Evolutionary conservation across 2,329 filamentous ascomycete genomes (phyloP).

Genomic region (Fusarium concolor): DNA sequence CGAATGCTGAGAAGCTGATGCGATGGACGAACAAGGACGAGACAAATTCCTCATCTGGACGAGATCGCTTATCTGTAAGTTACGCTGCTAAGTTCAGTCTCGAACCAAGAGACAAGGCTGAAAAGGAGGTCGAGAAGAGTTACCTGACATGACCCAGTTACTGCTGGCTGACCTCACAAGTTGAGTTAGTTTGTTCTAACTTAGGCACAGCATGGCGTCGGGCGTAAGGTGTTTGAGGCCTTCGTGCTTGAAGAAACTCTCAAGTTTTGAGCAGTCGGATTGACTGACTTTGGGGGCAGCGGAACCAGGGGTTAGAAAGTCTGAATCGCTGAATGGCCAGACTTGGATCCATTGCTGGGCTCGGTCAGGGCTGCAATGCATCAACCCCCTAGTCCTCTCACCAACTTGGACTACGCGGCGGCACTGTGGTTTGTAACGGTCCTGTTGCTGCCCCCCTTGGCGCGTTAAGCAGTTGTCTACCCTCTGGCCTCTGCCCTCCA

Average conservation of each 20-base stretch:
- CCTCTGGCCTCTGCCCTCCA: not conserved
- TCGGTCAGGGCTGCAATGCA: slow-evolving; percentile 40
- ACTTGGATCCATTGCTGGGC: slow-evolving; percentile 25
- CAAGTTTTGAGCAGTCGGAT: slow-evolving; percentile 18
- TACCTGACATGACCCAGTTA: slow-evolving; percentile 9
- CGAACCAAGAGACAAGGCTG: slow-evolving; percentile 32
- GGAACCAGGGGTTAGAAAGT: slow-evolving; percentile 29
- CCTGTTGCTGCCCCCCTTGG: slow-evolving; percentile 36
- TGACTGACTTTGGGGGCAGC: slow-evolving; percentile 29
- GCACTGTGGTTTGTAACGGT: slow-evolving; percentile 39
- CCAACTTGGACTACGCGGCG: slow-evolving; percentile 16
- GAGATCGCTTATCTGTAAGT: slow-evolving; percentile 21
- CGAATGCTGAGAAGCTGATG: slow-evolving; percentile 20
- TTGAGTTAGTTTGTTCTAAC: slow-evolving; percentile 29
- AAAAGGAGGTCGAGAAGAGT: slow-evolving; percentile 34
- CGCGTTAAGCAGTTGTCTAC: slow-evolving; percentile 29
- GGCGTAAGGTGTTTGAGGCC: slow-evolving; percentile 34
- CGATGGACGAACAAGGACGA: slow-evolving; percentile 9
- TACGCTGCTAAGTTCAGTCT: slow-evolving; percentile 1
- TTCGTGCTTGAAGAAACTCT: slow-evolving; percentile 24
- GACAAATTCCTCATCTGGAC: slow-evolving; percentile 31
- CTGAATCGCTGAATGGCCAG: slow-evolving; percentile 25
- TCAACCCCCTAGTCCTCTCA: slow-evolving; percentile 28
- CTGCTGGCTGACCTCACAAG: slow-evolving; percentile 24
- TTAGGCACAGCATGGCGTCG: slow-evolving; percentile 24